Evolutionary conservation across 352 stramenopile genomes (phyloP), one percentile per base, ranked within the genome.

Genomic region (Phytophthora citricola): DNA sequence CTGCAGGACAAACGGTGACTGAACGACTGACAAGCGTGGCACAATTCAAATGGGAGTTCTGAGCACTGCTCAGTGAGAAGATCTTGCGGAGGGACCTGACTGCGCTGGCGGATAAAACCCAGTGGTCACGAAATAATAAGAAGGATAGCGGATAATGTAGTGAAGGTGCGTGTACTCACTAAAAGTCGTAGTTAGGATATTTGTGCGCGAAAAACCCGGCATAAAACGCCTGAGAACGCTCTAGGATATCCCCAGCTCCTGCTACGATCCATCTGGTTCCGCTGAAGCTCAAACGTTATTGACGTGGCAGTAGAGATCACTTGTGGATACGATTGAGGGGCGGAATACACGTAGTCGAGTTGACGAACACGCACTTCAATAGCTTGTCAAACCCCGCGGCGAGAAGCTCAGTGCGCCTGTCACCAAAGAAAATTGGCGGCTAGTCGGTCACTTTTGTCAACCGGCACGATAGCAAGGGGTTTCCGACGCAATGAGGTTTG

Each of bases 221-320:
- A 14, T 49, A 32, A 20, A 20, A 31, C 22, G 8, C 1, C 22
- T 26, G 24, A 59, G 17, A 56, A 55, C 43, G 41, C 14, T 10
- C 12, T 26, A 50, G 32, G 38, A 56, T 32, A 43, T 40, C 50
- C 32, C 40, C 10, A 20, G 54, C 15, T 39, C 17, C 27, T 43
- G 46, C 46, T 27, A 54, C 4, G 26, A 54, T 54, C 17, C 17
- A 22, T n/a, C 43, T 46, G 32, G 14, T 46, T 10, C 2, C 14
- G 24, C 14, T 29, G 49, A 31, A 43, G 38, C 3, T 43, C 49
- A 31, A 5, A 56, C 39, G 63, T 57, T 57, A 61, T 61, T 62
- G 55, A 39, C 55, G 63, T 71, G 22, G 47, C 26, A 41, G 39
- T 32, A 66, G 56, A 66, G 55, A 2, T 61, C 41, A 55, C n/a